Conservation (phyloP, 176 grass and related monocot species). For the Metroxylon sagu region DNA sequence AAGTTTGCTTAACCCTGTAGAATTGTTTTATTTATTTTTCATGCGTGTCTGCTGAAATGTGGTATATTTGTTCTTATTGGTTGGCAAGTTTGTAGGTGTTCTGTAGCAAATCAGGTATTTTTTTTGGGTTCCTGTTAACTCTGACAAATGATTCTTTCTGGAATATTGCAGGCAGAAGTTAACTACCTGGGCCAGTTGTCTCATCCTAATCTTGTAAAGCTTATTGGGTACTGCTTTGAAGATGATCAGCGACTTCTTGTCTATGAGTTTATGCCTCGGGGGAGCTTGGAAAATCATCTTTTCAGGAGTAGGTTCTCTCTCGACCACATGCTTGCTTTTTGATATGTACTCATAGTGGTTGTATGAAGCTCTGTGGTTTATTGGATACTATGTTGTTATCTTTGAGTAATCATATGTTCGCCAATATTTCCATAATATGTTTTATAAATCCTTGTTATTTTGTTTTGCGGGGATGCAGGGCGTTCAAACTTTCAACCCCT, state of each 20-base stretch:
- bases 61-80: too few species aligned
- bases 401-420: too few species aligned
- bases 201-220: slow-evolving; percentile 61
- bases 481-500: slow-evolving; percentile 63
- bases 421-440: too few species aligned
- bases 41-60: too few species aligned
- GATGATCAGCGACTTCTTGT: slow-evolving; percentile 81
- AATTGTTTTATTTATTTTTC: too few species aligned
- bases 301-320: slow-evolving; percentile 50
- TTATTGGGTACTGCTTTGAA: slow-evolving; percentile 67
- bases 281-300: slow-evolving; percentile 88
- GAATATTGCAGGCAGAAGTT: slow-evolving; percentile 53
- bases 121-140: background rate
- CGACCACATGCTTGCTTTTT: too few species aligned
- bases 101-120: background rate
- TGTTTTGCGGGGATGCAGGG: slow-evolving; percentile 22
- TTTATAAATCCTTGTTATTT: slow-evolving; percentile 7
- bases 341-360: too few species aligned
- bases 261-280: slow-evolving; percentile 78
- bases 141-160: background rate
- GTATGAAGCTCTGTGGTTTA: too few species aligned
- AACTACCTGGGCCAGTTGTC: slow-evolving; percentile 63
- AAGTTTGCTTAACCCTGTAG: too few species aligned
- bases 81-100: too few species aligned
- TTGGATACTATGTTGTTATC: too few species aligned